Evolutionary conservation across 148 eudicot genomes (phyloP), one percentile per base, ranked within the genome.

Genomic region (Persicaria maculosa): DNA sequence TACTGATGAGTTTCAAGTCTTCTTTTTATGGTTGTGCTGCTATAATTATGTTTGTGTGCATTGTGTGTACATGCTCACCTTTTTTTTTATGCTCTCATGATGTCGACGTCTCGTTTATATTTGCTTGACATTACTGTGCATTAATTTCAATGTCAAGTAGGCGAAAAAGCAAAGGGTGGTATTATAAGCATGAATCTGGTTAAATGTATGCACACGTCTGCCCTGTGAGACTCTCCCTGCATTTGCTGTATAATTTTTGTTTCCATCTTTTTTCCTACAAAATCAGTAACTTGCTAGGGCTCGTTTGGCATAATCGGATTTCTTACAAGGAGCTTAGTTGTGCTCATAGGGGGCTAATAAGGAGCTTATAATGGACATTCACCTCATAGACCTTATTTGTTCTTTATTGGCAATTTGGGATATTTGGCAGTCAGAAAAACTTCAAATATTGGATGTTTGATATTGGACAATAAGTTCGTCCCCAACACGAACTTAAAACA

Each of bases 1-100:
- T 19, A 68, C 44, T 67, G 3, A 10, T 78, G 69, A 74, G 53
- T 45, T 71, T 15, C n/a, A 47, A 31, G n/a, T 50, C 22, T 64
- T 65, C 31, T 67, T 9, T 22, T 75, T 52, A 44, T 22, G 50
- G 55, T 9, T 73, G 36, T 31, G 40, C 3, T 31, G 19, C 43
- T 68, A 20, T 12, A 64, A 53, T n/a, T 11, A 7, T 16, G 36
- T 31, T 47, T 4, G 43, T 9, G 15, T 68, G 19, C 53, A 11
- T 12, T 19, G 16, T 4, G 54, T 59, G 20, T 14, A 7, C 16
- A n/a, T 16, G 20, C 4, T 59, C 19, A 14, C 16, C 10, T 14
- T 59, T 22, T 19, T 59, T 59, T 9, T 4, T 7, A 40, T 65
- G 47, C 9, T 65, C 6, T 31, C 7, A 19, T 43, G 9, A 40